These are phyloP conservation scores for Eucalyptus microcorys DNA, from an alignment of 345 rosid species.

Conservation along the genomic window DNA sequence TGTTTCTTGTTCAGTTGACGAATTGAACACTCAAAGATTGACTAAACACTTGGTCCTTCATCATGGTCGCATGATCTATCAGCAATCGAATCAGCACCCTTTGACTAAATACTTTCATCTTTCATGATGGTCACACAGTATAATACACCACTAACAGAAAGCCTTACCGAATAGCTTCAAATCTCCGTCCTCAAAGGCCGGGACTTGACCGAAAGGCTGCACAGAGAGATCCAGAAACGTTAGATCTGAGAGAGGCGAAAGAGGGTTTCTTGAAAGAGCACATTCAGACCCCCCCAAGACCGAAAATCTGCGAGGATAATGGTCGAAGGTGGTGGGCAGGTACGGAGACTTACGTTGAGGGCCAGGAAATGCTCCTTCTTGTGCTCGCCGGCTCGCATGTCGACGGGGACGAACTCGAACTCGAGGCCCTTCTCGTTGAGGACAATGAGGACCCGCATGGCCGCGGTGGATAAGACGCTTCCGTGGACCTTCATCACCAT, in stretches of 20 bases:
- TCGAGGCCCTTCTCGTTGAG: constrained; percentile 15
- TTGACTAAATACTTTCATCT: too few species aligned
- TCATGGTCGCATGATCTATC: neutral
- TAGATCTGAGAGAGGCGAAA: constrained; percentile 21
- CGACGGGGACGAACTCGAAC: constrained; percentile 8
- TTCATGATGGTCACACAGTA: too few species aligned
- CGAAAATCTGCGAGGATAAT: neutral
- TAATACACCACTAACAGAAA: neutral
- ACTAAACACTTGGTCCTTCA: neutral
- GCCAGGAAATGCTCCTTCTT: constrained; percentile 13
- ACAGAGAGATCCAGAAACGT: constrained; percentile 31
- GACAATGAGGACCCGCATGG: constrained; percentile 1
- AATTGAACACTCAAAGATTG: neutral
- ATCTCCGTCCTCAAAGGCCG: constrained; percentile 56
- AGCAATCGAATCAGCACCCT: neutral
- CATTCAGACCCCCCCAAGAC: neutral
- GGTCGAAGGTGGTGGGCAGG: neutral
- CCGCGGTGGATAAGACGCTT: neutral
- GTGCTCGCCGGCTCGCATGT: constrained; percentile 8
- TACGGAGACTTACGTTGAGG: neutral
- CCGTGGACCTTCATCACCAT: constrained; percentile 13
- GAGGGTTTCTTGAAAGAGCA: neutral
- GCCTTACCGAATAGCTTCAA: constrained; percentile 48
- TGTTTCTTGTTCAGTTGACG: neutral
- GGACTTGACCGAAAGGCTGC: constrained; percentile 81